A percentile compares a stretch with the other conserved stretches of the same genome.
phyloP scores from a whole-genome alignment of 495 filamentous ascomycete species.

The Podospora comata region DNA sequence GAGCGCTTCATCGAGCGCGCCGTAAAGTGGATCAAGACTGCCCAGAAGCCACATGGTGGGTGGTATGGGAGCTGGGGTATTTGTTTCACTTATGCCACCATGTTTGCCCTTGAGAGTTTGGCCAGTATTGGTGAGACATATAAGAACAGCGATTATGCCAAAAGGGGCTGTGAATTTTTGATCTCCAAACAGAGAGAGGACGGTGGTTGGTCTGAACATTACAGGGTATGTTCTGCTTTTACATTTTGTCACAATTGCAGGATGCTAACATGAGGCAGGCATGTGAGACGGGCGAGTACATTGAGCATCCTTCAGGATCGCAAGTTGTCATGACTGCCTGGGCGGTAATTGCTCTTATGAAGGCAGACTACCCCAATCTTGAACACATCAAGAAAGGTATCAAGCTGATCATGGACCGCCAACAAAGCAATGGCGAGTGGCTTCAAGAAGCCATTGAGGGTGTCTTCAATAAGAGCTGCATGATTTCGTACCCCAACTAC shows the following conservation, averaged over 20 bases:
- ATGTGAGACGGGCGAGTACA: slow-evolving; percentile 53
- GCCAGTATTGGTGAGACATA: slow-evolving; percentile 79
- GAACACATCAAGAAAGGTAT: slow-evolving; percentile 70
- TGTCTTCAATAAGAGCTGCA: slow-evolving; percentile 98
- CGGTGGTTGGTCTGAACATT: slow-evolving; percentile 96
- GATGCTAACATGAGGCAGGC: slow-evolving; percentile 38
- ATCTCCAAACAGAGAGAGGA: slow-evolving; percentile 77
- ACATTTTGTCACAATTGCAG: background rate
- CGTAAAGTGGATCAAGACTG: slow-evolving; percentile 73
- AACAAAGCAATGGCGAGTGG: slow-evolving; percentile 90
- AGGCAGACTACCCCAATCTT: slow-evolving; percentile 75
- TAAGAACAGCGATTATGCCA: slow-evolving; percentile 63
- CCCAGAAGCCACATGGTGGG: slow-evolving; percentile 76
- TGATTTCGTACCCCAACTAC: slow-evolving; percentile 99
- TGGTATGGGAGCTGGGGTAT: slow-evolving; percentile 99
- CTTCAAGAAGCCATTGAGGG: slow-evolving; percentile 93
- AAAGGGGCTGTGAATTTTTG: slow-evolving; percentile 80
- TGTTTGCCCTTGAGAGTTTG: slow-evolving; percentile 91
- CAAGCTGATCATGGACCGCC: slow-evolving; percentile 77
- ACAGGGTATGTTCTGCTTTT: slow-evolving; percentile 58
- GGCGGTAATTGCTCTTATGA: slow-evolving; percentile 80
- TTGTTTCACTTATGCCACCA: slow-evolving; percentile 92
- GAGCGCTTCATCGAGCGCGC: slow-evolving; percentile 64
- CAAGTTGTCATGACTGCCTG: slow-evolving; percentile 94
- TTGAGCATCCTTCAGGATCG: slow-evolving; percentile 53